A percentile compares a stretch with the other conserved stretches of the same genome.
phyloP scores from a whole-genome alignment of 176 grass and related monocot genomes.

The Aegilops bicornis region DNA sequence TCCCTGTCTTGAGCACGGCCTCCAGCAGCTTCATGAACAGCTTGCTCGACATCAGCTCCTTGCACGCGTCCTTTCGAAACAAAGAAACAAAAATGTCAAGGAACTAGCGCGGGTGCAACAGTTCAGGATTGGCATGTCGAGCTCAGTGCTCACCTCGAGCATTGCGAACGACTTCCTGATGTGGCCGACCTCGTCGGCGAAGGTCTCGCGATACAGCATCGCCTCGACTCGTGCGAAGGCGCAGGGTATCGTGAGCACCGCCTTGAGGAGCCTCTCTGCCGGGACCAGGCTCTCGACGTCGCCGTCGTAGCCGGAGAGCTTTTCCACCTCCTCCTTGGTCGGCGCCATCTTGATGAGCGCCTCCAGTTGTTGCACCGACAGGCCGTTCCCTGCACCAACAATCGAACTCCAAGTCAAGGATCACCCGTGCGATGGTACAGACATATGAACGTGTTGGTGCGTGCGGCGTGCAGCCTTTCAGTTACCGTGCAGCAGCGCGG shows the following conservation, averaged over 20 bases:
- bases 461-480: background rate
- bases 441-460: background rate
- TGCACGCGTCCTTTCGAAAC: slow-evolving; percentile 67
- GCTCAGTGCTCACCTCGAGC: slow-evolving; percentile 56
- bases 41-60: slow-evolving; percentile 87
- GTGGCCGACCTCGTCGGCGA: slow-evolving; percentile 80
- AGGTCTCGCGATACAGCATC: slow-evolving; percentile 87
- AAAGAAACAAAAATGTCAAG: background rate
- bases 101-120: background rate
- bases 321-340: slow-evolving; percentile 81
- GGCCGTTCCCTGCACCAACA: slow-evolving; percentile 53
- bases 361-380: slow-evolving; percentile 80
- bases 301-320: slow-evolving; percentile 56
- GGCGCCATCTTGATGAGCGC: slow-evolving; percentile 90
- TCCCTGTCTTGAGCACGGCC: slow-evolving; percentile 96
- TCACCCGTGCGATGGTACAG: background rate
- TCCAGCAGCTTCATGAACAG: slow-evolving; percentile 96
- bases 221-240: slow-evolving; percentile 75
- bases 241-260: slow-evolving; percentile 55
- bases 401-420: background rate
- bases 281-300: slow-evolving; percentile 54
- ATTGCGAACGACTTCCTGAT: slow-evolving; percentile 67
- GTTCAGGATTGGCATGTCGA: background rate
- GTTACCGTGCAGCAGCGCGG: slow-evolving; percentile 61
- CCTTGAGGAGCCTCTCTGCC: slow-evolving; percentile 73